phyloP scores from a whole-genome alignment of 208 protist species.

The Trypanosoma caninum region DNA sequence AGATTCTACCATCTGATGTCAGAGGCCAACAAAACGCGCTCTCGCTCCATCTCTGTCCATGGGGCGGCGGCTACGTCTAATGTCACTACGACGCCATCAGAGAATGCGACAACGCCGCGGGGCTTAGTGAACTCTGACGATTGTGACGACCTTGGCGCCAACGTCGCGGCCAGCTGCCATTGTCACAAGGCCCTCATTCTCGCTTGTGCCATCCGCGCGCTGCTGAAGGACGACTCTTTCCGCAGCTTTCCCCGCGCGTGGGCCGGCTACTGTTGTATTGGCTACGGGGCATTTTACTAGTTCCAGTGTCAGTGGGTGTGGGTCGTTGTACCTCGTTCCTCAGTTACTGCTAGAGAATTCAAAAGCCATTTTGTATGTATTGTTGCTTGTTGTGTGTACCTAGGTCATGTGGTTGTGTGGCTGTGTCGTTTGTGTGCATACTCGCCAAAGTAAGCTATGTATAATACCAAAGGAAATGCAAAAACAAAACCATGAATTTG shows the following conservation, averaged over 20 bases:
- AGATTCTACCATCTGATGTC: constrained; percentile 66
- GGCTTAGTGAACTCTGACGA: neutral
- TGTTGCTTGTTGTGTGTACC: no score
- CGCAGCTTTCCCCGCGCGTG: constrained; percentile 73
- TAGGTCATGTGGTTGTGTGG: no score
- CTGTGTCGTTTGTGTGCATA: no score
- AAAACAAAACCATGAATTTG: constrained; percentile 4
- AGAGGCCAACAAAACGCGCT: constrained; percentile 16
- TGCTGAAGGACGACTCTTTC: constrained; percentile 56
- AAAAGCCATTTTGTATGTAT: no score
- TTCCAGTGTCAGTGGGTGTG: no score
- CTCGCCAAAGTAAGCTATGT: no score
- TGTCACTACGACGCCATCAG: neutral
- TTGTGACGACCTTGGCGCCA: neutral
- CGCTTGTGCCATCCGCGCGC: constrained; percentile 53
- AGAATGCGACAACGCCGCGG: neutral
- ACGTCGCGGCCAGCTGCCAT: constrained; percentile 17
- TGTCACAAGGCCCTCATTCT: constrained; percentile 68
- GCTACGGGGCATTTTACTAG: constrained; percentile 30
- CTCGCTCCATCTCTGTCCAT: neutral
- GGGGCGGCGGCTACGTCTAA: neutral
- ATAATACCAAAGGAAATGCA: no score
- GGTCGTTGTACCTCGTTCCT: no score
- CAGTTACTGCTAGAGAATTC: no score
- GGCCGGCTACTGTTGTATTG: constrained; percentile 85